phyloP scores from a whole-genome alignment of 108 stramenopile species.

The Stephanodiscus minutulus region DNA sequence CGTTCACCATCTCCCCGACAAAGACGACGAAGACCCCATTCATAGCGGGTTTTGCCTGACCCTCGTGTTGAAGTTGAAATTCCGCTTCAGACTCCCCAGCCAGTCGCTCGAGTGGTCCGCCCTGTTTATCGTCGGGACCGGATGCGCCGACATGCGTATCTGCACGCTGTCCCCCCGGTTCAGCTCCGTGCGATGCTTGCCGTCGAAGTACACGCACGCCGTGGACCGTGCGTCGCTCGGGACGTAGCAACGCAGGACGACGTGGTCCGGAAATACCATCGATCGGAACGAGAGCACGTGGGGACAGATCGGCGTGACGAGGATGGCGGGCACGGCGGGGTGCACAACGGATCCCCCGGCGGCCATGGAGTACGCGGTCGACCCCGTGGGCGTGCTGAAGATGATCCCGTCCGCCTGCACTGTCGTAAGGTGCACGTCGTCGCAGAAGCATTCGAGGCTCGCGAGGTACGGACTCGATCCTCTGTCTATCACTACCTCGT shows the following conservation, averaged over 20 bases:
- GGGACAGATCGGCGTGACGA: constrained; percentile 96
- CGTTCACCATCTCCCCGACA: too few relatives aligned
- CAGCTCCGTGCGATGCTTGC: constrained; percentile 82
- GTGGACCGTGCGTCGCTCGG: constrained; percentile 86
- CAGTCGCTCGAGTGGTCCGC: constrained; percentile 90
- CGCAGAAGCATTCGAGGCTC: constrained; percentile 90
- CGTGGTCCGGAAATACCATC: constrained; percentile 96
- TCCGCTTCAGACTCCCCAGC: constrained; percentile 76
- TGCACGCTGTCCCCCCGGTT: constrained; percentile 90
- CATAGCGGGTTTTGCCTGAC: constrained; percentile 71
- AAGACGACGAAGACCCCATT: background rate
- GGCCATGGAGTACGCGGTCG: constrained; percentile 95
- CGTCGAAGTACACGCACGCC: constrained; percentile 94
- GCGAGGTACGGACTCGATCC: constrained; percentile 91
- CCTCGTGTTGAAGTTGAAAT: constrained; percentile 88
- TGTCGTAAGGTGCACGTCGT: constrained; percentile 91
- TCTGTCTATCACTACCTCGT: constrained; percentile 95
- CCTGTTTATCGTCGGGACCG: constrained; percentile 89
- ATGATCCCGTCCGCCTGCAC: constrained; percentile 98
- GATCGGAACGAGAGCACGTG: constrained; percentile 95
- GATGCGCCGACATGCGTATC: constrained; percentile 86
- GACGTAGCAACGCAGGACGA: constrained; percentile 82
- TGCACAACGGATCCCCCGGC: constrained; percentile 98
- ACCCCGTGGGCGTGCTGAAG: constrained; percentile 95
- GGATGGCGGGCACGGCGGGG: constrained; percentile 93